These are phyloP conservation scores for Neoboletus brunneissimus DNA, from an alignment of 768 basidiomycete species.

Conservation along the genomic window DNA sequence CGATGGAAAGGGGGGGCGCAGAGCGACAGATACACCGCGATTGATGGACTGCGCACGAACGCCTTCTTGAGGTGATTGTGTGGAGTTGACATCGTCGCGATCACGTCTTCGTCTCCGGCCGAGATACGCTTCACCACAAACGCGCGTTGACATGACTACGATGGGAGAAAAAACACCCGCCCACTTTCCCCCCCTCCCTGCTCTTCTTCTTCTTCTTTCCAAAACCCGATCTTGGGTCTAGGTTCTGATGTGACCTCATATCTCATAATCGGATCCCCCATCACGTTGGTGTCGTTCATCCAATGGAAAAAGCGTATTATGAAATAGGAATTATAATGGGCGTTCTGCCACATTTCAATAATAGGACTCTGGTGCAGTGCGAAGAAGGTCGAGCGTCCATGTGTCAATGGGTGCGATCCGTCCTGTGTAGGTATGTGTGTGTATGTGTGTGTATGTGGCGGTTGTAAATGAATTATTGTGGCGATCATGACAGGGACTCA, in stretches of 20 bases:
- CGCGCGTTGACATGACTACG: conserved; percentile 18
- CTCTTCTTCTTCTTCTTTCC: too few species aligned
- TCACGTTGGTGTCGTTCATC: too few species aligned
- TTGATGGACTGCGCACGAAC: not conserved
- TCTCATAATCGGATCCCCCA: too few species aligned
- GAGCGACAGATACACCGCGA: not conserved
- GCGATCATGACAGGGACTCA: conserved; percentile 17
- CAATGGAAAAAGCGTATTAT: too few species aligned
- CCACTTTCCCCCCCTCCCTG: not conserved
- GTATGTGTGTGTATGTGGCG: not conserved
- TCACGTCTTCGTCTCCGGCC: conserved; percentile 1
- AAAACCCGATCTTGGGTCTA: too few species aligned
- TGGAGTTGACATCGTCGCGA: conserved; percentile 6
- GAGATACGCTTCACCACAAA: not conserved
- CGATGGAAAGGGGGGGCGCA: not conserved
- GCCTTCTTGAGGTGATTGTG: conserved; percentile 5
- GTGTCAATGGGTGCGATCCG: not conserved
- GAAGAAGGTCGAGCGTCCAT: not conserved
- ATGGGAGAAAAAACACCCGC: conserved; percentile 4
- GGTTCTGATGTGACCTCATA: too few species aligned
- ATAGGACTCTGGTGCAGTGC: too few species aligned
- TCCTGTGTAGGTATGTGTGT: not conserved
- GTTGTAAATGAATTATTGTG: conserved; percentile 15
- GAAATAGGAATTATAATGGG: not conserved
- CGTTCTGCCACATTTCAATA: not conserved